These are phyloP conservation scores for Angomonas ambiguus DNA, from an alignment of 208 protist genomes.

Conservation along the genomic window DNA sequence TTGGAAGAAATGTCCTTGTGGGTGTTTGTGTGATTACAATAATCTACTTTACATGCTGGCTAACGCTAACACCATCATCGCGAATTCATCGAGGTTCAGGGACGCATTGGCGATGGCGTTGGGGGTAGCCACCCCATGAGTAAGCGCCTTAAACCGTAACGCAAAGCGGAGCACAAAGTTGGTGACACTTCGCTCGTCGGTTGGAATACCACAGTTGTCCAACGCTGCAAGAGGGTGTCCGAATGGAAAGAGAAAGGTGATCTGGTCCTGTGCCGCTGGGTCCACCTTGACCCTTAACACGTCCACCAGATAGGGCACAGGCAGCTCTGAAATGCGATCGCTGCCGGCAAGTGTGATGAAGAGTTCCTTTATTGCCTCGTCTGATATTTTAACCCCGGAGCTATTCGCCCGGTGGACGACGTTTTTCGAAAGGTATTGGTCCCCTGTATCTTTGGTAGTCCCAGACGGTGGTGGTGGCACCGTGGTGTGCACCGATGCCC, in stretches of 20 bases:
- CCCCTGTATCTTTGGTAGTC: no score
- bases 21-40: not conserved
- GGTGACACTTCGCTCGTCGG: conserved; percentile 27
- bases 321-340: conserved; percentile 16
- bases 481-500: no score
- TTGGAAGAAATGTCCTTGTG: not conserved
- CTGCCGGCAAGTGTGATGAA: conserved; percentile 34
- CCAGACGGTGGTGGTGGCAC: not conserved
- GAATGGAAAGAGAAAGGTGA: conserved; percentile 32
- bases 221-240: conserved; percentile 60
- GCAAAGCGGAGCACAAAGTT: conserved; percentile 64
- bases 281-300: conserved; percentile 46
- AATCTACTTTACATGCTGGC: conserved; percentile 14
- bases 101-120: conserved; percentile 2
- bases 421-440: not conserved
- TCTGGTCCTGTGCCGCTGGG: conserved; percentile 13
- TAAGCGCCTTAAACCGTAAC: conserved; percentile 24
- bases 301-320: conserved; percentile 23
- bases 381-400: conserved; percentile 11
- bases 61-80: conserved; percentile 80
- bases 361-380: conserved; percentile 29
- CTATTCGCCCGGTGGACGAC: not conserved
- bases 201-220: conserved; percentile 77
- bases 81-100: conserved; percentile 84
- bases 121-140: not conserved